phyloP scores from a whole-genome alignment of 2,329 filamentous ascomycete species.

The Aureobasidium melanogenum region DNA sequence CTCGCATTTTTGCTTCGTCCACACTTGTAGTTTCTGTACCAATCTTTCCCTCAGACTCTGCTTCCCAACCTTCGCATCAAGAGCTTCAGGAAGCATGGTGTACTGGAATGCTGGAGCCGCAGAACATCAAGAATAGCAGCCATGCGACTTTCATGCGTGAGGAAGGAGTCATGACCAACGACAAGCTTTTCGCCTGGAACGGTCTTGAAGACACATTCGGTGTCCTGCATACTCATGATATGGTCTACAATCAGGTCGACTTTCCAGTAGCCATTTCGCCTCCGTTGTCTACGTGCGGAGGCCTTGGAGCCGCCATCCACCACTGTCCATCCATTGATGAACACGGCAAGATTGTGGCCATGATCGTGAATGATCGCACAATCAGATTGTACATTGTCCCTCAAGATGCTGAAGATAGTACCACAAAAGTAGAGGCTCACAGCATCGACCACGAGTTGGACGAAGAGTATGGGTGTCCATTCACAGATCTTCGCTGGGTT shows the following conservation, averaged over 20 bases:
- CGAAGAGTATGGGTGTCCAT: slow-evolving; percentile 29
- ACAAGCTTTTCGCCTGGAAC: slow-evolving; percentile 29
- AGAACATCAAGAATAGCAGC: slow-evolving; percentile 30
- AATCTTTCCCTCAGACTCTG: slow-evolving; percentile 24
- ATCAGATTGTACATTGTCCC: slow-evolving; percentile 29
- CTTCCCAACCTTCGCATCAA: slow-evolving; percentile 24
- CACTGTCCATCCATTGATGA: slow-evolving; percentile 28
- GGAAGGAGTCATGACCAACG: slow-evolving; percentile 22
- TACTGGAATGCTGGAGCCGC: slow-evolving; percentile 28
- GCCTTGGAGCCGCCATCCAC: slow-evolving; percentile 28
- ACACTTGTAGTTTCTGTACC: slow-evolving; percentile 29
- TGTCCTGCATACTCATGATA: slow-evolving; percentile 24
- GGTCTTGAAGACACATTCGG: slow-evolving; percentile 29
- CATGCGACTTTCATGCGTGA: slow-evolving; percentile 29
- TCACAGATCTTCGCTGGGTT: slow-evolving; percentile 28
- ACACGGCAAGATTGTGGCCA: slow-evolving; percentile 28
- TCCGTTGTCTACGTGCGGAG: slow-evolving; percentile 28
- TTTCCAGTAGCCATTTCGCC: slow-evolving; percentile 31
- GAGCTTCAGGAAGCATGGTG: slow-evolving; percentile 32
- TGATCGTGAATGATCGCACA: slow-evolving; percentile 30
- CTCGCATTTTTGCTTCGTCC: slow-evolving; percentile 26
- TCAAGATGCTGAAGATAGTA: slow-evolving; percentile 20
- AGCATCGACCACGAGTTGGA: slow-evolving; percentile 31
- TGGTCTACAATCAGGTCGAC: slow-evolving; percentile 28
- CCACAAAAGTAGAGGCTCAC: slow-evolving; percentile 26